Evolutionary conservation across 805 yeast species (phyloP).

Genomic region (Crinitomyces ghanaensis): DNA sequence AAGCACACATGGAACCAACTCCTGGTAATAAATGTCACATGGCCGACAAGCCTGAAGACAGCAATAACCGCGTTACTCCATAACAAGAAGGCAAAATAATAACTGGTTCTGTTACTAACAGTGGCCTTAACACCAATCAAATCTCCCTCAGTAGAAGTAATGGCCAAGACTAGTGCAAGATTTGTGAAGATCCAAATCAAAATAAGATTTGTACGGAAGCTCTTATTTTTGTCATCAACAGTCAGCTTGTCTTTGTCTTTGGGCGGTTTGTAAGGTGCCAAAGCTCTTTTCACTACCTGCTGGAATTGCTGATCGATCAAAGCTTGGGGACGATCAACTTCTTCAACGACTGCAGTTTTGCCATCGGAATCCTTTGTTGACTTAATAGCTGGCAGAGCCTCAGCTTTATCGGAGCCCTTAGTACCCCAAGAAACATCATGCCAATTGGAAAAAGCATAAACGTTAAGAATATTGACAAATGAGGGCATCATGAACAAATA

Average conservation of each 20-base stretch:
- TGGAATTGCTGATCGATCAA: constrained; percentile 43
- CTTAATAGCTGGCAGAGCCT: constrained; percentile 41
- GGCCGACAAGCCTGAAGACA: constrained; percentile 43
- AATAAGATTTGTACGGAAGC: constrained; percentile 31
- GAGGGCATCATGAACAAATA: constrained; percentile 27
- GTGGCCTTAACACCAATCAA: constrained; percentile 29
- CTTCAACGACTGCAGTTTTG: constrained; percentile 40
- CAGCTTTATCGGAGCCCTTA: constrained; percentile 48
- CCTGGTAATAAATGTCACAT: constrained; percentile 34
- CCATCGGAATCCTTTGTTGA: constrained; percentile 41
- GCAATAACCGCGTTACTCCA: constrained; percentile 57
- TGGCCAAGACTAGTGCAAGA: constrained; percentile 27
- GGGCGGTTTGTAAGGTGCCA: constrained; percentile 37
- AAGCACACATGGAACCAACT: constrained; percentile 14
- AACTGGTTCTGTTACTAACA: constrained; percentile 27
- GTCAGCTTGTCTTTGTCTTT: constrained; percentile 14
- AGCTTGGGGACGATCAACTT: constrained; percentile 35
- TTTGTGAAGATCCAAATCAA: constrained; percentile 30
- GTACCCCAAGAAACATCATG: constrained; percentile 70
- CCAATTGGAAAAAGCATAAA: constrained; percentile 59
- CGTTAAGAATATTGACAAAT: constrained; percentile 39
- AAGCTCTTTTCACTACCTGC: constrained; percentile 39
- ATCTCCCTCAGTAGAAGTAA: constrained; percentile 27
- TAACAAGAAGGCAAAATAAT: constrained; percentile 37
- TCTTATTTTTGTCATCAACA: constrained; percentile 29